Base-by-base conservation (phyloP, 768 basidiomycete genomes). In the Tricholoma terreum region DNA sequence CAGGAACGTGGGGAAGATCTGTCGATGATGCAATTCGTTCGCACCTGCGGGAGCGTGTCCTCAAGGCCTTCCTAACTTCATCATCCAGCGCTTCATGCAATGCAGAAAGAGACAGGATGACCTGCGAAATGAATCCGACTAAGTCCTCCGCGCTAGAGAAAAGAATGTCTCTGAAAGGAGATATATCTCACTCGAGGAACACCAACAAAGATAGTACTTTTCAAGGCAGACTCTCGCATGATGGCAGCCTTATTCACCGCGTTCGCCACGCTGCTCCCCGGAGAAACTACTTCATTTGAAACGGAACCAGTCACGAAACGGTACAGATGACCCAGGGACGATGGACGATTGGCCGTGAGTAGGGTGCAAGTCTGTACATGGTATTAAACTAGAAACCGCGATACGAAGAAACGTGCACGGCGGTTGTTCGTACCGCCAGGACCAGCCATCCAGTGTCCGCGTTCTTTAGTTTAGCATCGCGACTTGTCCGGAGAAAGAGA, bases 151-250 rank as follows among this genome's bases (percentile, higher is more conserved):
- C 54, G 48, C 53, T 35, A 61, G 46, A 52, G 34, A 52, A 50
- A 40, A 17, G 35, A n/a, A 14, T 17, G 56, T 42, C 10, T 17
- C 49, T 48, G 38, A 55, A 63, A 50, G 59, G 57, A 54, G 50
- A n/a, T 59, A 15, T 35, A 58, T 54, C 84, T 76, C 69, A 91
- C 90, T 70, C 89, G 80, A 63, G 92, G 90, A 54, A 93, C 90
- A 45, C 92, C 91, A 55, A 92, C 84, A 68, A 96, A 94, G 65
- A 94, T 89, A 66, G 85, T 83, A 67, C 91, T 92, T 76, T 96
- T 96, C 69, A 96, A 67, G 30, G 90, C 90, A 30, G 90, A 84
- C 76, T 96, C 94, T 45, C 94, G 82, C 84, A 96, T 94, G 62
- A 92, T 70, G 61, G 91, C 89, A 60, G 90, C 90, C 68, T 80